phyloP scores from a whole-genome alignment of 1,139 yeast genomes.

The Arxiozyma telluris region DNA sequence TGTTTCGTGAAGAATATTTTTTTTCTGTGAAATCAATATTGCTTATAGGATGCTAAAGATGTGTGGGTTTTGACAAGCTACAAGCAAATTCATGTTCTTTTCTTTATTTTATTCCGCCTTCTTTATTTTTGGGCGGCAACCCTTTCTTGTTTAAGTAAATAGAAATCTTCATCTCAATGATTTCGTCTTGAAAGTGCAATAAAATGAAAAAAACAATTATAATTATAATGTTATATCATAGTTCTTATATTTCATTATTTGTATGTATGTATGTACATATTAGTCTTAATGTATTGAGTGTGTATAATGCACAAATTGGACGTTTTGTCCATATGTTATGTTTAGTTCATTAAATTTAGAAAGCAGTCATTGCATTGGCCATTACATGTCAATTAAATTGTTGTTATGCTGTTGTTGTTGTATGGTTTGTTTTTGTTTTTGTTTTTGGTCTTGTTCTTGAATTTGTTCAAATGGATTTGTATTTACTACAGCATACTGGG shows the following conservation, averaged over 20 bases:
- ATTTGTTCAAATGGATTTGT: constrained; percentile 8
- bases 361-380: too few relatives aligned
- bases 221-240: neutral
- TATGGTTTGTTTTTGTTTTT: neutral
- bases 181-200: neutral
- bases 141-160: neutral
- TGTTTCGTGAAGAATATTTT: too few relatives aligned
- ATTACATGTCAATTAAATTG: constrained; percentile 6
- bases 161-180: neutral
- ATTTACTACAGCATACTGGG: constrained; percentile 5
- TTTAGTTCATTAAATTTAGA: neutral
- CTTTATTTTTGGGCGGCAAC: neutral
- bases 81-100: too few relatives aligned
- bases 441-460: constrained; percentile 7
- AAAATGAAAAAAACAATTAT: too few relatives aligned
- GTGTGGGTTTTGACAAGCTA: neutral
- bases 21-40: too few relatives aligned
- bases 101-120: too few relatives aligned
- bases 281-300: neutral
- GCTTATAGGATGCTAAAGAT: neutral
- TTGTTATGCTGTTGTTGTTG: neutral
- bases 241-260: too few relatives aligned
- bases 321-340: too few relatives aligned
- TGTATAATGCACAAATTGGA: neutral
- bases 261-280: too few relatives aligned